Conservation (phyloP, 441 rosid species). For the Melianthus villosus region DNA sequence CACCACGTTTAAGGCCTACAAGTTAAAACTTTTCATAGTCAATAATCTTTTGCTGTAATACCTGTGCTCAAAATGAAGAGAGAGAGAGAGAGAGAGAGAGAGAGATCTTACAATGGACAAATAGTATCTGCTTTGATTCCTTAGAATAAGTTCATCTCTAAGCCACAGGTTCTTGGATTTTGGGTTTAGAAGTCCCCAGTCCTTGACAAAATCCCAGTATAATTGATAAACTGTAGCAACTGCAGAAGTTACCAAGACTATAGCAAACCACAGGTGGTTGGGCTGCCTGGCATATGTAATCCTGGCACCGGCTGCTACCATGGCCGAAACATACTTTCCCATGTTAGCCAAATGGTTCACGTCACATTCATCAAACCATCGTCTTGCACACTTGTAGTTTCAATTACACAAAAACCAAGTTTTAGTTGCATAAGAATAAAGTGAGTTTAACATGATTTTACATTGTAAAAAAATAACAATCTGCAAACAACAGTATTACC, state of each 20-base stretch:
- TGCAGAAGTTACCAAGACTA: constrained; percentile 51
- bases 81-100: not conserved
- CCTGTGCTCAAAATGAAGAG: too few relatives aligned
- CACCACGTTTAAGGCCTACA: constrained; percentile 57
- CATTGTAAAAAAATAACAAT: not conserved
- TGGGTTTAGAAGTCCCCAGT: constrained; percentile 74
- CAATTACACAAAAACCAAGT: not conserved
- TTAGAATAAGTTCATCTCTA: constrained; percentile 63
- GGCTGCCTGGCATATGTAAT: constrained; percentile 49
- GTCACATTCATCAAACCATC: constrained; percentile 81
- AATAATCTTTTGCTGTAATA: too few relatives aligned
- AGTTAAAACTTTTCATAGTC: too few relatives aligned
- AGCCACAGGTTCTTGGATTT: constrained; percentile 71
- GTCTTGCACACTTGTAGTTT: constrained; percentile 52
- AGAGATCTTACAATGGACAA: constrained; percentile 53
- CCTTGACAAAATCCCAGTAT: constrained; percentile 94
- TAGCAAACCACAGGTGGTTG: constrained; percentile 33
- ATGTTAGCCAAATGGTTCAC: constrained; percentile 61
- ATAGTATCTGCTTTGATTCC: constrained; percentile 51
- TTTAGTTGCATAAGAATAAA: too few relatives aligned
- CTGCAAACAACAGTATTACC: constrained; percentile 19
- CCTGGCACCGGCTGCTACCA: constrained; percentile 89
- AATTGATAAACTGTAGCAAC: constrained; percentile 67
- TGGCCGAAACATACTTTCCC: constrained; percentile 94
- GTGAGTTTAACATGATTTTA: not conserved